A percentile compares a stretch with the other conserved stretches of the same genome.
These are phyloP conservation scores for Penicillium egyptiacum DNA, from an alignment of 495 filamentous ascomycete genomes.

Conservation along the genomic window DNA sequence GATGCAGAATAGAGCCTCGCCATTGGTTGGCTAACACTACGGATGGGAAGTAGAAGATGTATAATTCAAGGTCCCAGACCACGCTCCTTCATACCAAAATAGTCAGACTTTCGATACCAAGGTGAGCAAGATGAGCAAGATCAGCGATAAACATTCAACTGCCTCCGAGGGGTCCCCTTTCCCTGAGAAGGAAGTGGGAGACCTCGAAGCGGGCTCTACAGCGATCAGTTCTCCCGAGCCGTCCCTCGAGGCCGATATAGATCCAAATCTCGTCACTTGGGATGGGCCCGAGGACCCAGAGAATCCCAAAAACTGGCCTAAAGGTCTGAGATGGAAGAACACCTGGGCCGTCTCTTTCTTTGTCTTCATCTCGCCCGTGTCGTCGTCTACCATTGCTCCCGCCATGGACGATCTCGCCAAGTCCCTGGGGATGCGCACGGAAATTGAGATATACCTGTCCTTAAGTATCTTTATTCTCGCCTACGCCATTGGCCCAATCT, in stretches of 20 bases:
- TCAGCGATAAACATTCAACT: no score
- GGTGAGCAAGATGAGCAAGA: no score
- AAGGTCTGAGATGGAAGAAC: conserved; percentile 47
- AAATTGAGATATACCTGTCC: conserved; percentile 53
- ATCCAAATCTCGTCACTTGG: conserved; percentile 35
- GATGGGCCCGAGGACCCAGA: conserved; percentile 45
- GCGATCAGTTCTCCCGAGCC: background rate
- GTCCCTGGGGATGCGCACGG: conserved; percentile 55
- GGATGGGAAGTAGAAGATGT: no score
- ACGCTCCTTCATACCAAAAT: no score
- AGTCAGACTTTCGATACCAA: no score
- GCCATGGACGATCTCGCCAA: conserved; percentile 46
- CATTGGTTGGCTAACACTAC: no score
- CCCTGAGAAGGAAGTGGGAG: background rate
- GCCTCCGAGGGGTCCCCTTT: no score
- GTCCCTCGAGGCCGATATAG: background rate
- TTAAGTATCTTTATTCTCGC: conserved; percentile 53
- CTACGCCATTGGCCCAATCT: conserved; percentile 49
- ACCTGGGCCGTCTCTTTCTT: conserved; percentile 49
- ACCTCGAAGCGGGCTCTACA: background rate
- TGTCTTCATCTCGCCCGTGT: conserved; percentile 50
- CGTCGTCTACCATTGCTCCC: conserved; percentile 63
- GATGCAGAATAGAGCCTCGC: no score
- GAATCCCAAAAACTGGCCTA: conserved; percentile 34
- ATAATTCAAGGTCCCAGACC: no score